A percentile compares a stretch with the other conserved stretches of the same genome.
Conservation (phyloP, 441 rosid genomes). For the Mallotus japonicus region DNA sequence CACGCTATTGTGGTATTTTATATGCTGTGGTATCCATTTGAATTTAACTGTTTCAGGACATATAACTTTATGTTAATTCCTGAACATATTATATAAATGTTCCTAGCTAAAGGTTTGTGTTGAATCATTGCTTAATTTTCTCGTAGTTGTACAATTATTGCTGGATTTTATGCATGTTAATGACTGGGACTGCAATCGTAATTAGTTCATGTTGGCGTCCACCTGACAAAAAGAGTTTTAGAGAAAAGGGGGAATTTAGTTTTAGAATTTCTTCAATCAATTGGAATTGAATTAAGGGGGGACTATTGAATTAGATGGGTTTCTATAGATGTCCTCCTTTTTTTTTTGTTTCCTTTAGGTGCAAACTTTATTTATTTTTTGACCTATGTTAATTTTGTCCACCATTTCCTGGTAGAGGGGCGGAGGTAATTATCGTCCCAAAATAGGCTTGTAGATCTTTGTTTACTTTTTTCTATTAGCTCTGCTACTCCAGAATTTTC, state of each 20-base stretch:
- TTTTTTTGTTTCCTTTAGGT: not conserved
- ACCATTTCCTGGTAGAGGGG: not conserved
- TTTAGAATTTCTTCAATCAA: too few species aligned
- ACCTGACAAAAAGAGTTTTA: not conserved
- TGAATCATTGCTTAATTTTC: not conserved
- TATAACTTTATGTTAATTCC: constrained; percentile 11
- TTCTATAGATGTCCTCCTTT: not conserved
- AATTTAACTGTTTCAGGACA: constrained; percentile 19
- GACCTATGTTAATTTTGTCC: not conserved
- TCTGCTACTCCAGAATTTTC: not conserved
- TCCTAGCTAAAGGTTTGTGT: constrained; percentile 11
- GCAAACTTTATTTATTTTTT: not conserved
- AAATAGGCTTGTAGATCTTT: not conserved
- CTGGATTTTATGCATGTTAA: not conserved
- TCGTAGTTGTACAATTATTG: not conserved
- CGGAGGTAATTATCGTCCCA: not conserved
- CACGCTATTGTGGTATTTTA: constrained; percentile 87
- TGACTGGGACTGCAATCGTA: not conserved
- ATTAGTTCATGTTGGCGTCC: not conserved
- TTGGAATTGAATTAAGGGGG: too few species aligned
- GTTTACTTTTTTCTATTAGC: not conserved
- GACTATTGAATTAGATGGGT: not conserved
- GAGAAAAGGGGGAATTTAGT: not conserved
- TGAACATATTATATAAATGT: not conserved
- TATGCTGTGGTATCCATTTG: constrained; percentile 40